Evolutionary conservation across 2,329 filamentous ascomycete species (phyloP), one percentile per base, ranked within the genome.

Genomic region (Hypoxylon sp.): DNA sequence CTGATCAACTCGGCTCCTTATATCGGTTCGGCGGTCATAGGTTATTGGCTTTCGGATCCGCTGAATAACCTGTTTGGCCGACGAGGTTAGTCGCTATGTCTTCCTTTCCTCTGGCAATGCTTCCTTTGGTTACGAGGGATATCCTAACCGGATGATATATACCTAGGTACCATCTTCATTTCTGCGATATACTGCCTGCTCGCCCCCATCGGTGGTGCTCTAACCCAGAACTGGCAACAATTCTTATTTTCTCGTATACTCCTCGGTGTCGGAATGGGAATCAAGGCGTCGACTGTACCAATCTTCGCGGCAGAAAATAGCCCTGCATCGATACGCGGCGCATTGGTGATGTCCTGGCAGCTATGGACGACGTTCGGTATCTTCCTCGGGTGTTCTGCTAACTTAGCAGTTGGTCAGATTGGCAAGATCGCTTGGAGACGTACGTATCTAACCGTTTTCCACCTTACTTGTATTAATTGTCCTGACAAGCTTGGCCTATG

Each of bases 341-440:
- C 84, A 1, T 71, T 90, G 4, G 84, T 88, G 27, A 90, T 90
- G 86, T 80, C 81, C 60, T 88, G 84, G 84, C 84, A 88, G 67
- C 61, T 75, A 62, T 76, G 73, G 73, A 75, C 73, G 0, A 73
- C 74, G 0, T 79, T 80, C 34, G 76, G 78, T 2, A 81, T 82
- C 53, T 75, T 80, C 71, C 51, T 79, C 5, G 82, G 83, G 8
- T 86, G 78, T 63, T 77, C 75, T 12, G 81, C 76, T 21, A 82
- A 84, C 59, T 70, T 86, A 20, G 80, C 78, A 4, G 83, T 87
- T 61, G 83, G 81, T 63, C 71, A 78, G 47, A 79, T 77, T 26
- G 67, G 71, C 25, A 77, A 81, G 52, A 62, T 63, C 31, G 40
- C 61, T 30, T 65, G 61, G 61, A 45, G 63, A 48, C 49, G 62